Percentiles rank a stretch among this genome's conserved stretches.
phyloP scores from a whole-genome alignment of 2,329 filamentous ascomycete genomes.

The Fusarium sp. region DNA sequence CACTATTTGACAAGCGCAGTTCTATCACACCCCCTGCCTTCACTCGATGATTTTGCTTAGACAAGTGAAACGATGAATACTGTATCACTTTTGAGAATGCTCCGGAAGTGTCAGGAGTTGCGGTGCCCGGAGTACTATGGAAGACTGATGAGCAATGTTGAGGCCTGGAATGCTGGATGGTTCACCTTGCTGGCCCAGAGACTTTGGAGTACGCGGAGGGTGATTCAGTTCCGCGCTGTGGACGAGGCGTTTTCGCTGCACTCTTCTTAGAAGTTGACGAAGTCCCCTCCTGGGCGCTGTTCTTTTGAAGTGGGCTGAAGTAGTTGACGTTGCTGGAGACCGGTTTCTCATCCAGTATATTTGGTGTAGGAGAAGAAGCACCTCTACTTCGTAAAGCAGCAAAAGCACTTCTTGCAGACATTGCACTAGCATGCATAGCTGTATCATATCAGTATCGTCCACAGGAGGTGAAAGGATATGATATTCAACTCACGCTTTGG shows the following conservation, averaged over 20 bases:
- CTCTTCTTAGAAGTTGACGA: constrained; percentile 33
- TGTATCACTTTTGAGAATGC: constrained; percentile 37
- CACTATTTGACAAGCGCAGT: constrained; percentile 58
- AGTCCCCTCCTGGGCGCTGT: constrained; percentile 9
- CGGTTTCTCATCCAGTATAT: constrained; percentile 33
- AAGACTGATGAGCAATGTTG: constrained; percentile 6
- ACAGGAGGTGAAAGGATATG: neutral
- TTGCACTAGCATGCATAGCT: constrained; percentile 15
- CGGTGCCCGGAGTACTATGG: neutral
- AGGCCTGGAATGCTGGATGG: neutral
- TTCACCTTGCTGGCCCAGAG: constrained; percentile 27
- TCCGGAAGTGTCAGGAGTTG: constrained; percentile 3
- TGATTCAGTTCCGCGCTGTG: constrained; percentile 22
- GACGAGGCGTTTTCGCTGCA: constrained; percentile 17
- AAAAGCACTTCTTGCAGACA: constrained; percentile 52
- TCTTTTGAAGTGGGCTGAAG: constrained; percentile 44
- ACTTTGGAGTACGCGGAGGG: constrained; percentile 18
- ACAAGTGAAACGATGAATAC: constrained; percentile 58
- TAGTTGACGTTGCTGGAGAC: constrained; percentile 41
- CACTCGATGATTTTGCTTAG: constrained; percentile 54
- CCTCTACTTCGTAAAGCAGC: constrained; percentile 45
- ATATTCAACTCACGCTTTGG: constrained; percentile 44
- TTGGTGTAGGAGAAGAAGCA: constrained; percentile 18
- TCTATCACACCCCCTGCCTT: constrained; percentile 53
- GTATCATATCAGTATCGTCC: too few species aligned